Evolutionary conservation across 1,139 yeast genomes (phyloP), one percentile per base, ranked within the genome.

Genomic region (Debaryomyces psychrophilus): DNA sequence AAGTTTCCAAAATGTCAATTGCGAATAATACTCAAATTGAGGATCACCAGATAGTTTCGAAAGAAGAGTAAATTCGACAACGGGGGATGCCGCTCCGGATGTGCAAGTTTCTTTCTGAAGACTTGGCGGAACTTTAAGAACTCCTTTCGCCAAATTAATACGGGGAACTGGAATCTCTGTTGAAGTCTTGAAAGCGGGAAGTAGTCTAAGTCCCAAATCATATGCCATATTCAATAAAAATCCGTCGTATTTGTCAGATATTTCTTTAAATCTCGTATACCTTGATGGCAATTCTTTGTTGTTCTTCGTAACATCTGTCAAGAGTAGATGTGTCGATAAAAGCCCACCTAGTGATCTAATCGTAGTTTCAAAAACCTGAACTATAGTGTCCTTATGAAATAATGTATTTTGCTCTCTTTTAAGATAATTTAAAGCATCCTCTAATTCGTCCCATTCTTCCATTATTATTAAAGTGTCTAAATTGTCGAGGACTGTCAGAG

Each of bases 291-390:
- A 11, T 26, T 8, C 15, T 25, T 25, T 43, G 26, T 5, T 73
- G n/a, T 79, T 80, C 46, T 71, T 64, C 23, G 75, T 65, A 0
- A 76, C 73, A 54, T 87, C 90, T 0, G 83, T 71, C 0, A 75
- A 58, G 4, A 86, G 82, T 43, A 90, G 65, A 67, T 92, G 98
- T 0, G 88, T 81, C 1, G 93, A 84, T 20, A 90, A 58, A 31
- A 90, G 67, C 0, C 96, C 90, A 0, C 97, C 97, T 37, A 90
- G 62, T 2, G 87, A 79, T 41, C 97, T 68, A 17, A 90, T 90
- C 4, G 90, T 82, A 5, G 88, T 78, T 63, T 90, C 98, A 65
- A 90, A 90, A 4, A 90, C 95, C 57, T 90, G 97, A 0, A 90
- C 86, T 1, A 84, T 80, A 2, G 90, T 77, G 52, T 89, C 81